Evolutionary conservation across 805 yeast species (phyloP).

Genomic region (Nakazawaea ernobii): DNA sequence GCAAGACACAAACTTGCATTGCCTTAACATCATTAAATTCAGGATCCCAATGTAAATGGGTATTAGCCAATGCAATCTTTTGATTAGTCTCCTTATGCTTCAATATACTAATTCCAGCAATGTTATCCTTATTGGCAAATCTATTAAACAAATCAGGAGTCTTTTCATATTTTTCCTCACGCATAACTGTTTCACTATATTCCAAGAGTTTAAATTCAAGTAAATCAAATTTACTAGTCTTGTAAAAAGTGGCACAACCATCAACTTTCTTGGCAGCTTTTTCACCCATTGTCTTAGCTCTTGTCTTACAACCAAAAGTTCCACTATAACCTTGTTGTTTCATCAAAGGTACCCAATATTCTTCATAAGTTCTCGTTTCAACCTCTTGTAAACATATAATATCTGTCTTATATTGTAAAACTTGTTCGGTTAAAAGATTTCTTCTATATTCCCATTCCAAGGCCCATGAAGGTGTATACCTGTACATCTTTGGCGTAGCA

Average conservation of each 20-base stretch:
- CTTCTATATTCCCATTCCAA: conserved; percentile 88
- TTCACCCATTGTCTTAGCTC: conserved; percentile 86
- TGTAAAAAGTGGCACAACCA: conserved; percentile 96
- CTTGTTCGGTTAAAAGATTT: conserved; percentile 67
- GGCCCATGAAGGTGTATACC: conserved; percentile 97
- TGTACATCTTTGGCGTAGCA: conserved; percentile 88
- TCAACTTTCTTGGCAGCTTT: conserved; percentile 85
- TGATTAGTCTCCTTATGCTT: conserved; percentile 72
- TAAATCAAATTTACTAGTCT: conserved; percentile 60
- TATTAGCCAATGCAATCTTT: conserved; percentile 70
- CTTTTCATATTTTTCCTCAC: conserved; percentile 80
- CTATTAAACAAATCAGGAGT: conserved; percentile 94
- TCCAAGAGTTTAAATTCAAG: conserved; percentile 72
- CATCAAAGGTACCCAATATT: conserved; percentile 78
- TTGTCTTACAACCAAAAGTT: conserved; percentile 76
- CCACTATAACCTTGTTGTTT: conserved; percentile 73
- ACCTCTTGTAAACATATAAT: conserved; percentile 93
- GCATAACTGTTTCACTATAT: conserved; percentile 75
- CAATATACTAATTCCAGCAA: conserved; percentile 73
- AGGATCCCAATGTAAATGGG: conserved; percentile 99
- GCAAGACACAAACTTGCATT: conserved; percentile 85
- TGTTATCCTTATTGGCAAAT: conserved; percentile 92
- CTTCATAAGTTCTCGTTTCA: conserved; percentile 80
- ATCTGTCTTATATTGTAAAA: conserved; percentile 61
- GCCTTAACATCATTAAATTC: conserved; percentile 93